Conservation (phyloP, 768 basidiomycete species). For the Aureoboletus auriporus region DNA sequence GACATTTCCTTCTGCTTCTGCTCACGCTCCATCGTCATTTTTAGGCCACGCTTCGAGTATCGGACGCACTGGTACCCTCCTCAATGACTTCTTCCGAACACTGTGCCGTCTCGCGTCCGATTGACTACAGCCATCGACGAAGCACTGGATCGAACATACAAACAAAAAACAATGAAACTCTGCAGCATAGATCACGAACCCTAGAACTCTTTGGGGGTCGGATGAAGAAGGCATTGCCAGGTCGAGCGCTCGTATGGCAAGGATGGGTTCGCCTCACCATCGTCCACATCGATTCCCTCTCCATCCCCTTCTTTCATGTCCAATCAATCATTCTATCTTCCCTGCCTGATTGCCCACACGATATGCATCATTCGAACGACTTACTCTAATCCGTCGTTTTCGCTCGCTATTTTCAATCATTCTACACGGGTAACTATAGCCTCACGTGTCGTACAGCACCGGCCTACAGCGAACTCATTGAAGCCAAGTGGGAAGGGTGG, state of each 20-base stretch:
- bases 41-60: conserved; percentile 9
- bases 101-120: conserved; percentile 54
- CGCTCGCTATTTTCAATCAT: conserved; percentile 79
- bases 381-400: conserved; percentile 74
- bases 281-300: neutral
- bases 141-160: conserved; percentile 58
- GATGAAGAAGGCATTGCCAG: conserved; percentile 38
- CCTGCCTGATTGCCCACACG: conserved; percentile 69
- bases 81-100: conserved; percentile 51
- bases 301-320: neutral
- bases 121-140: conserved; percentile 52
- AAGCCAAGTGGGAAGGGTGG: conserved; percentile 81
- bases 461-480: conserved; percentile 85
- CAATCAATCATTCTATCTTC: conserved; percentile 59
- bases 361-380: conserved; percentile 77
- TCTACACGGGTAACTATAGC: conserved; percentile 69
- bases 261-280: neutral
- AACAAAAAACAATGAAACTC: conserved; percentile 69
- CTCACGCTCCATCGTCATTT: neutral
- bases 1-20: neutral
- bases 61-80: conserved; percentile 10
- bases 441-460: conserved; percentile 87
- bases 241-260: conserved; percentile 24
- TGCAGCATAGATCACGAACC: conserved; percentile 68
- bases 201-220: conserved; percentile 65